phyloP scores from a whole-genome alignment of 2,329 filamentous ascomycete species.

The Nemania serpens region DNA sequence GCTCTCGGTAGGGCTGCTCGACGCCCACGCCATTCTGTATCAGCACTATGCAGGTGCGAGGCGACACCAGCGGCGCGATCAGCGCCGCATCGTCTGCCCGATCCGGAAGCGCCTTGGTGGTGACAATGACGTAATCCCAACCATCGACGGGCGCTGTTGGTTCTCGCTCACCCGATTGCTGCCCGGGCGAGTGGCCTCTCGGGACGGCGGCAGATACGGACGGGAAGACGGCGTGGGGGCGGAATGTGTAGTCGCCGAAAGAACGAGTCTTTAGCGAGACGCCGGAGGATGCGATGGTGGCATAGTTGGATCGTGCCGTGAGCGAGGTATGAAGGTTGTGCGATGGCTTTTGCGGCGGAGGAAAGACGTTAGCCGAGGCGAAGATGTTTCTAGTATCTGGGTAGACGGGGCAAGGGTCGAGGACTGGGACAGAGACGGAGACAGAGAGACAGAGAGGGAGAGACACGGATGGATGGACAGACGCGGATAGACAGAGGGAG shows the following conservation, averaged over 20 bases:
- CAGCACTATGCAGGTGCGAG: constrained; percentile 63
- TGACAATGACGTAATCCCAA: constrained; percentile 72
- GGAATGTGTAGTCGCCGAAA: constrained; percentile 70
- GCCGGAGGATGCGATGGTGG: constrained; percentile 62
- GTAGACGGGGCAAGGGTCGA: neutral
- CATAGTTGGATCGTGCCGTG: constrained; percentile 75
- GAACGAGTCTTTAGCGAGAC: constrained; percentile 68
- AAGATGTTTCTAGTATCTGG: too few relatives aligned
- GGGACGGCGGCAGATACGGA: constrained; percentile 60
- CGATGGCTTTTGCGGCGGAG: constrained; percentile 45
- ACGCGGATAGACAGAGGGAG: too few relatives aligned
- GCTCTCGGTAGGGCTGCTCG: constrained; percentile 65
- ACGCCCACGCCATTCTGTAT: constrained; percentile 76
- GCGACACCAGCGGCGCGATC: constrained; percentile 63
- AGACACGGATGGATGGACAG: neutral
- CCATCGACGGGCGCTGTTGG: constrained; percentile 29
- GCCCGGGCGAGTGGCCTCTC: constrained; percentile 9
- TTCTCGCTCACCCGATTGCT: neutral
- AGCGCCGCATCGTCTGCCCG: constrained; percentile 63
- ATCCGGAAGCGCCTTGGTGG: constrained; percentile 72
- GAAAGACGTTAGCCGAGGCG: constrained; percentile 14
- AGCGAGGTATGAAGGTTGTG: constrained; percentile 66
- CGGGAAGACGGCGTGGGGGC: constrained; percentile 64
- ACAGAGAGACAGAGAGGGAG: constrained; percentile 9
- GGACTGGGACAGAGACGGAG: too few relatives aligned